These are phyloP conservation scores for Akanthomyces muscarius DNA, from an alignment of 2,329 filamentous ascomycete genomes.

Conservation along the genomic window DNA sequence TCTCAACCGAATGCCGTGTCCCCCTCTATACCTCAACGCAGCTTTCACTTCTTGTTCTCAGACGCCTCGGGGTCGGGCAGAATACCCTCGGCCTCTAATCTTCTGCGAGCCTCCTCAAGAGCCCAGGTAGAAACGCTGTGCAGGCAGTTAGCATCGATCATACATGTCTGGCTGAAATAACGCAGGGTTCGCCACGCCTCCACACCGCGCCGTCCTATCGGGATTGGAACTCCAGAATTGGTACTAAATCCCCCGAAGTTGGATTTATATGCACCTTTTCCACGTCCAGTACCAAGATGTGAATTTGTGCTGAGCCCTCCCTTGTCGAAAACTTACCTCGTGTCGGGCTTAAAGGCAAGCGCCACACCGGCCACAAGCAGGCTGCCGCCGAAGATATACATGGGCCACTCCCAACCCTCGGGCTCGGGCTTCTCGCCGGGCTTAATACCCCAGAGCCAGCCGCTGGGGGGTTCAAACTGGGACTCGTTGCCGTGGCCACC, in stretches of 20 bases:
- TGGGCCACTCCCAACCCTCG: constrained; percentile 92
- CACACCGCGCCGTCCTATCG: neutral
- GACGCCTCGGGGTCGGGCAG: constrained; percentile 66
- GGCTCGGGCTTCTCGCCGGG: constrained; percentile 93
- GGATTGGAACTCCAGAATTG: neutral
- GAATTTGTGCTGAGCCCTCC: neutral
- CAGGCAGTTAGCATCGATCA: constrained; percentile 26
- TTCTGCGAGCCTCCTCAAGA: constrained; percentile 89
- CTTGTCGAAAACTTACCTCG: constrained; percentile 67
- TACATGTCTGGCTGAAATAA: constrained; percentile 23
- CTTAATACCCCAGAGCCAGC: constrained; percentile 92
- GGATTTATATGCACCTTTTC: neutral
- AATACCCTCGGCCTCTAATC: constrained; percentile 94
- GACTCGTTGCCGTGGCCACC: constrained; percentile 53
- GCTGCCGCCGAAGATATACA: constrained; percentile 79
- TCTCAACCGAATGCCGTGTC: constrained; percentile 11
- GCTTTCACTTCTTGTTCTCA: constrained; percentile 52
- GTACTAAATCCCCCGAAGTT: neutral
- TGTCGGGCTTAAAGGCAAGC: constrained; percentile 97
- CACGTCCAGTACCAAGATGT: neutral
- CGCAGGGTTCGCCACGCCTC: constrained; percentile 20
- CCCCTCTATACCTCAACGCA: neutral
- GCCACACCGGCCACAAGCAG: constrained; percentile 70
- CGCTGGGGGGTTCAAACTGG: constrained; percentile 83
- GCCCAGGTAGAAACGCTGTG: constrained; percentile 98